Conservation (phyloP, 768 basidiomycete genomes). For the Botryobasidium botryosum region DNA sequence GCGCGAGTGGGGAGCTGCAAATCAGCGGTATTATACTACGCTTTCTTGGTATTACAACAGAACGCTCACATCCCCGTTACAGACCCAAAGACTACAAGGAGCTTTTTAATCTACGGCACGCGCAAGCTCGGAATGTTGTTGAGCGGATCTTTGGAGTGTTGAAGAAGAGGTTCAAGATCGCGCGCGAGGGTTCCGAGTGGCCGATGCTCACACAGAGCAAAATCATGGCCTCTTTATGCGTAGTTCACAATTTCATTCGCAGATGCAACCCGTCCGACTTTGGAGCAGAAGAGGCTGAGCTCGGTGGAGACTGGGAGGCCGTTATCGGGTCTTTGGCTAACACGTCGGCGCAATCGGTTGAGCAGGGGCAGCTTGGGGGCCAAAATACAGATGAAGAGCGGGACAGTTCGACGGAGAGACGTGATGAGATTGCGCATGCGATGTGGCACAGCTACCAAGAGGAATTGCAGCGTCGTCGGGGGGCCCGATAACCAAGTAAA, state of each 20-base stretch:
- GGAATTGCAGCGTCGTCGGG: slow-evolving; percentile 6
- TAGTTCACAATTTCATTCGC: slow-evolving; percentile 18
- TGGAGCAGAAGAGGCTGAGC: too few relatives aligned
- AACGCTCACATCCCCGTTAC: neutral
- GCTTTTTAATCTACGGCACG: slow-evolving; percentile 18
- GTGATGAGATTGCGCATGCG: slow-evolving; percentile 19
- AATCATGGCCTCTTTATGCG: slow-evolving; percentile 15
- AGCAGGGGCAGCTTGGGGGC: neutral
- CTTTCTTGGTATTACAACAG: neutral
- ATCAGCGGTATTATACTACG: neutral
- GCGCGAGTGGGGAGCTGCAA: slow-evolving; percentile 18
- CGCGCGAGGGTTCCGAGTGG: slow-evolving; percentile 10
- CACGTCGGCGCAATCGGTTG: neutral
- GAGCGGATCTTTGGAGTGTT: slow-evolving; percentile 15
- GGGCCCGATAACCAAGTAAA: neutral
- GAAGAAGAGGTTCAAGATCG: slow-evolving; percentile 14
- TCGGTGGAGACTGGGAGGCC: too few relatives aligned
- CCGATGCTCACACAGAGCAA: slow-evolving; percentile 14
- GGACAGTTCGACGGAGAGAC: neutral
- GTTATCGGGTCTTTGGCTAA: too few relatives aligned
- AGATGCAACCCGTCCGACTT: slow-evolving; percentile 16
- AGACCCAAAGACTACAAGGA: slow-evolving; percentile 14
- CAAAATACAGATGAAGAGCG: neutral
- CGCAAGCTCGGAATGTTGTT: slow-evolving; percentile 14
- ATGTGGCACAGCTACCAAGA: slow-evolving; percentile 21